Evolutionary conservation across 78 protist species (phyloP), one percentile per base, ranked within the genome.

Genomic region (Dictyostelium brefeldianum): DNA sequence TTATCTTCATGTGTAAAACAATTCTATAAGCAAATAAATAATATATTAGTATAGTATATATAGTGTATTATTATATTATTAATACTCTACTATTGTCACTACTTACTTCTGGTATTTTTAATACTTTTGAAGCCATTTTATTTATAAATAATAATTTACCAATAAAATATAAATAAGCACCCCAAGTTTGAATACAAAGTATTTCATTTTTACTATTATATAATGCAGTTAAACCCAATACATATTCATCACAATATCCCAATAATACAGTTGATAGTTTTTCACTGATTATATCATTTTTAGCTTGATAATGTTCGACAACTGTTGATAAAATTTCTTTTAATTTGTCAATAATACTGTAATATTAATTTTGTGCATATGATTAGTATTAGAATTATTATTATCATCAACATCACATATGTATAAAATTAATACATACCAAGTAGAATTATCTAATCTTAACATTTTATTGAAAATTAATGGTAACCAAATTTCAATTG

Each of bases 21-120:
- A 54, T 74, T 85, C 92, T 85, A n/a, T n/a, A 25, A 22, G 17
- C 43, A 54, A 2, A 22, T 17, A 36, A 4, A 62, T 62, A 22
- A 43, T 20, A 18, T 41, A 57, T 53, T 53, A 53, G 62, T 22
- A 2, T 18, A 20, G 25, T 47, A 1, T 5, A 7, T 27, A 10
- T 64, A 47, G 11, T 47, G 8, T 14, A 11, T 53, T 47, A 18
- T 22, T 47, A 17, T 73, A 14, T 51, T 27, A 29, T 17, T 47
- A 22, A 22, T n/a, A n/a, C n/a, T 3, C 43, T 36, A 36, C 43
- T 36, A 36, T 2, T 3, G 43, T 36, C 12, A 36, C 46, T 29
- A 73, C 82, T n/a, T 59, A 87, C 84, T 11, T 87, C 93, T 48
- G 93, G 84, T 22, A 87, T 14, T 65, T 64, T 50, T 18, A 77